These are phyloP conservation scores for Pisolithus albus DNA, from an alignment of 768 basidiomycete species.

Conservation along the genomic window DNA sequence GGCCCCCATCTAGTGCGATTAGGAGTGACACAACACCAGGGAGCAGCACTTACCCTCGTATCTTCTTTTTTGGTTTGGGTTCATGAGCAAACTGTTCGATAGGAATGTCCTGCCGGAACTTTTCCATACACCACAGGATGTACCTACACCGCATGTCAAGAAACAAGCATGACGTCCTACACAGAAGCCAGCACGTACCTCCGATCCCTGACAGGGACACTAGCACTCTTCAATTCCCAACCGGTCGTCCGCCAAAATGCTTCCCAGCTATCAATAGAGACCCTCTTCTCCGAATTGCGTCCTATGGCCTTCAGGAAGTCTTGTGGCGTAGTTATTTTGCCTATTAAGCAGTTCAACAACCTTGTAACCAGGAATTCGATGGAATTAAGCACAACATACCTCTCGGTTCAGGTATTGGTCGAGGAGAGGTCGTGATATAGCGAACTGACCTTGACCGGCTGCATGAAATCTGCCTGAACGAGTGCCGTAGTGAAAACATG, in stretches of 20 bases:
- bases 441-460: constrained; percentile 23
- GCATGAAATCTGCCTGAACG: constrained; percentile 14
- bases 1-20: constrained; percentile 56
- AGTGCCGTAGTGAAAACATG: constrained; percentile 18
- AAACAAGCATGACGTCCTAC: not conserved
- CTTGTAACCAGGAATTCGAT: not conserved
- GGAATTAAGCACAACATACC: constrained; percentile 8
- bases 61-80: constrained; percentile 62
- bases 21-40: not conserved
- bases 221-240: constrained; percentile 53
- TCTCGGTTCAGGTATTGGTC: constrained; percentile 18
- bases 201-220: constrained; percentile 60
- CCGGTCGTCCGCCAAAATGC: constrained; percentile 62
- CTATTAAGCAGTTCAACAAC: constrained; percentile 27
- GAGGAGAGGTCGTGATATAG: constrained; percentile 20
- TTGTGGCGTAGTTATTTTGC: constrained; percentile 45
- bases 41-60: constrained; percentile 58
- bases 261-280: constrained; percentile 62
- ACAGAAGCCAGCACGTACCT: constrained; percentile 40
- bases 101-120: constrained; percentile 53
- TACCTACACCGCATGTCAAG: constrained; percentile 43
- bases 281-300: constrained; percentile 56
- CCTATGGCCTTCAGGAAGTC: constrained; percentile 74
- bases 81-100: constrained; percentile 60
- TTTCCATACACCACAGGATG: constrained; percentile 80